Percentiles rank a stretch among this genome's conserved stretches.
Conservation (phyloP, 1,139 yeast genomes). For the Kodamaea fungicola region DNA sequence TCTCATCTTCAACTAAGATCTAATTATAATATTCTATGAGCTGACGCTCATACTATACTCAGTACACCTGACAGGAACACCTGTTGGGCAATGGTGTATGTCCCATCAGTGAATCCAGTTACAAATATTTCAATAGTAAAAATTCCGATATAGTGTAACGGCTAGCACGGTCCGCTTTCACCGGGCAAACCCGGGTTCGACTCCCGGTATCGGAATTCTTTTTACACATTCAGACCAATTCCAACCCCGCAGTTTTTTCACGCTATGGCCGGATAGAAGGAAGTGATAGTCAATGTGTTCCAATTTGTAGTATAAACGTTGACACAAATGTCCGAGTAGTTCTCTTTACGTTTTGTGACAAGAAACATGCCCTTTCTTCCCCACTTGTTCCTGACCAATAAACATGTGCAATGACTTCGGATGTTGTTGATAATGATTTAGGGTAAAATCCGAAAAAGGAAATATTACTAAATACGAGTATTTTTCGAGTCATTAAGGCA, state of each 20-base stretch:
- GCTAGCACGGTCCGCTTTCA: constrained; percentile 83
- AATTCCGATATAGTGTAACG: constrained; percentile 73
- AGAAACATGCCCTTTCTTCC: not conserved
- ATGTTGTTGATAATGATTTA: constrained; percentile 1
- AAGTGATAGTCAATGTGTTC: too few species aligned
- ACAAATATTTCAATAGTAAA: too few species aligned
- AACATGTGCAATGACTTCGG: constrained; percentile 1
- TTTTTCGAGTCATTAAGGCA: not conserved
- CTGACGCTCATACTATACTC: too few species aligned
- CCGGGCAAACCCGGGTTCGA: constrained; percentile 84
- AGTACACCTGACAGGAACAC: too few species aligned
- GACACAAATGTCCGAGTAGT: too few species aligned
- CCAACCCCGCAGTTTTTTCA: too few species aligned
- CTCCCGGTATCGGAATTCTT: constrained; percentile 69
- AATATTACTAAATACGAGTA: not conserved
- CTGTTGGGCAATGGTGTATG: too few species aligned
- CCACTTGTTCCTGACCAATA: constrained; percentile 3
- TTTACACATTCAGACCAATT: not conserved
- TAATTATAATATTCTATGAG: too few species aligned
- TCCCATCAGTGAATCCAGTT: too few species aligned
- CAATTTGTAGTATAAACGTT: too few species aligned
- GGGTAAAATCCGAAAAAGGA: constrained; percentile 1
- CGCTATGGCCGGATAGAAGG: too few species aligned
- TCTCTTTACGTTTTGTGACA: too few species aligned
- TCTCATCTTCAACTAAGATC: not conserved